These are phyloP conservation scores for Globisporangium takayamanum DNA, from an alignment of 352 stramenopile genomes.

Conservation along the genomic window DNA sequence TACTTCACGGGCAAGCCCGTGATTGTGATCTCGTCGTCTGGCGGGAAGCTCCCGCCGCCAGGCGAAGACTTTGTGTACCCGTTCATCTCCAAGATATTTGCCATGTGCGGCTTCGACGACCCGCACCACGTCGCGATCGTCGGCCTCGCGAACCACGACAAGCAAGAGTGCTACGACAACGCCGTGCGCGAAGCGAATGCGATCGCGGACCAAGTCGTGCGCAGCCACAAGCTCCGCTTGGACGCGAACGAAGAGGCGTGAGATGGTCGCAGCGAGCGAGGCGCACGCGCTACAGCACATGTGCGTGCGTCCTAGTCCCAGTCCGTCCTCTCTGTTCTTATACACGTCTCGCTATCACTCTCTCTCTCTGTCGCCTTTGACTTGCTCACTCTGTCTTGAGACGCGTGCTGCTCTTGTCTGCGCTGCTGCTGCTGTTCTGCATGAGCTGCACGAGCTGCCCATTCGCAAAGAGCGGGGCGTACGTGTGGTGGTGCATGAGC, in stretches of 20 bases:
- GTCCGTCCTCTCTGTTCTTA: no score
- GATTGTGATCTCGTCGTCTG: constrained; percentile 73
- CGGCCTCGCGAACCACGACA: constrained; percentile 53
- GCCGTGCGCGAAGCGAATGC: constrained; percentile 45
- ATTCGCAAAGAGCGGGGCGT: constrained; percentile 47
- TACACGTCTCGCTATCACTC: no score
- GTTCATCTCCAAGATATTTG: constrained; percentile 69
- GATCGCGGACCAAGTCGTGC: constrained; percentile 53
- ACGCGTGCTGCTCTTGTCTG: background rate
- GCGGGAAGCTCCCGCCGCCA: constrained; percentile 44
- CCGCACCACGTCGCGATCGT: constrained; percentile 59
- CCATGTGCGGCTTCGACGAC: constrained; percentile 69
- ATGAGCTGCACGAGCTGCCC: constrained; percentile 38
- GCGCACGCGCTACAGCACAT: background rate
- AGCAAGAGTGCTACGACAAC: constrained; percentile 53
- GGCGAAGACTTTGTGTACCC: constrained; percentile 66
- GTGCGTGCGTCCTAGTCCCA: no score
- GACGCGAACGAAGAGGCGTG: constrained; percentile 26
- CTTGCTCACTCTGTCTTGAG: constrained; percentile 4
- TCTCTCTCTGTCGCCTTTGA: background rate
- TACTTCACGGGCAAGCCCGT: constrained; percentile 52
- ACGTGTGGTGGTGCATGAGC: constrained; percentile 61
- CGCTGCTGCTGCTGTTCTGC: constrained; percentile 3
- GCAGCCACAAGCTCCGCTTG: constrained; percentile 46
- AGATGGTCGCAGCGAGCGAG: background rate